Base-by-base conservation (phyloP, 306 rosid genomes). In the Casuarina glauca region DNA sequence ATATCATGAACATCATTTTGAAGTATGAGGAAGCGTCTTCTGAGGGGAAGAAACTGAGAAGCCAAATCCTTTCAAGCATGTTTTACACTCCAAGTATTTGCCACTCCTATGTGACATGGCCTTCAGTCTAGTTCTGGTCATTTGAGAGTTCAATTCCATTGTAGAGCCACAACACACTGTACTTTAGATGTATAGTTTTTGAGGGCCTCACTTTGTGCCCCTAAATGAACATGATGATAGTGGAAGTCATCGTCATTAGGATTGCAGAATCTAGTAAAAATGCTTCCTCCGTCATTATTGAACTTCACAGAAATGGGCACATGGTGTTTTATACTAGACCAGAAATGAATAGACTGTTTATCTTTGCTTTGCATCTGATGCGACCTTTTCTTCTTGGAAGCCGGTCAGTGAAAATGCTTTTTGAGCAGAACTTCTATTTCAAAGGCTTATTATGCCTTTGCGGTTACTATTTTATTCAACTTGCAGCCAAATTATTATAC, bases 211-310 rank as follows among this genome's bases (percentile, higher is more conserved):
- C 64, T 58, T 58, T 9, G 5, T 58, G 64, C 12, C 64, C 64
- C 64, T 58, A 38, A 63, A 63, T 63, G 42, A 39, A 63, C 19
- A 13, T 36, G 19, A 63, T 63, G 46, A 63, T 38, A 63, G 46
- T 38, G 26, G 69, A 63, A 63, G 42, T 63, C 9, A 17, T 63
- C 7, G 15, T 45, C 3, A 38, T 63, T 13, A 63, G 17, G 19
- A 63, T 36, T 15, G 26, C 11, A 39, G 15, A 63, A 63, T 63
- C 46, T 38, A 9, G 6, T 39, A 36, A 20, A 36, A 9, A 38
- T 38, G 69, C 69, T 63, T 63, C 68, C 8, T 62, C 69, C 11
- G 69, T 39, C 45, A 12, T 63, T 63, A 44, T 69, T 32, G 69
- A 32, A 63, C 69, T 63, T 36, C 4, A 39, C 44, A 46, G 73